A percentile compares a stretch with the other conserved stretches of the same genome.
These are phyloP conservation scores for Neurospora tetraspora DNA, from an alignment of 495 filamentous ascomycete genomes.

Conservation along the genomic window DNA sequence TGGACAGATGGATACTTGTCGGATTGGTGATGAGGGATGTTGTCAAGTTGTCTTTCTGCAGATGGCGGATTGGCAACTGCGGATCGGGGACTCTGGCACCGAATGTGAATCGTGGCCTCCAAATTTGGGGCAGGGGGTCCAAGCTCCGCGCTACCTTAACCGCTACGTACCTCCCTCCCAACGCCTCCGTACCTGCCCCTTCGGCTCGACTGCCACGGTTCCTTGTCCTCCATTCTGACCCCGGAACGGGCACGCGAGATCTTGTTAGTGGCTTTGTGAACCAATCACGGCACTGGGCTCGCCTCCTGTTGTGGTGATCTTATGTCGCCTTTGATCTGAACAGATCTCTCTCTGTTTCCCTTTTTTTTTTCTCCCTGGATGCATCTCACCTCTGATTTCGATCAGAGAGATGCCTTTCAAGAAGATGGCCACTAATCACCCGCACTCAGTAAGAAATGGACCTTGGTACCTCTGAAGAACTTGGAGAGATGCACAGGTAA, in stretches of 20 bases:
- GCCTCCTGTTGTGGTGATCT: neutral
- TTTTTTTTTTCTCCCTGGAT: neutral
- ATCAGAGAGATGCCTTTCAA: neutral
- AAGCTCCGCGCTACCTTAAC: slow-evolving; percentile 15
- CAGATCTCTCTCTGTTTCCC: neutral
- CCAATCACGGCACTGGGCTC: neutral
- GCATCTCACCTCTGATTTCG: neutral
- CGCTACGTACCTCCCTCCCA: neutral
- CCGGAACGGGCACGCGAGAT: neutral
- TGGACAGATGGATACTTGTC: neutral
- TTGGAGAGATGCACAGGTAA: neutral
- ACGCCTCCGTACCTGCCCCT: neutral
- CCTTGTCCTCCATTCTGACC: neutral
- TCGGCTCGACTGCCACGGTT: neutral
- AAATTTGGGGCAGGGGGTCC: slow-evolving; percentile 17
- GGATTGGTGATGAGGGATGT: neutral
- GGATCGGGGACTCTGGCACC: neutral
- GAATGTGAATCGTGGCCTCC: slow-evolving; percentile 30
- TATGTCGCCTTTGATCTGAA: neutral
- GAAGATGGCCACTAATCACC: neutral
- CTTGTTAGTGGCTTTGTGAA: neutral
- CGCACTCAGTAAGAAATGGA: neutral
- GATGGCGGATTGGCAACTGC: neutral
- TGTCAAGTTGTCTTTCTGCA: slow-evolving; percentile 2
- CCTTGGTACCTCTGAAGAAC: neutral